Percentiles rank a stretch among this genome's conserved stretches.
Conservation (phyloP, 202 grass and related monocot genomes). For the Musa balbisiana region DNA sequence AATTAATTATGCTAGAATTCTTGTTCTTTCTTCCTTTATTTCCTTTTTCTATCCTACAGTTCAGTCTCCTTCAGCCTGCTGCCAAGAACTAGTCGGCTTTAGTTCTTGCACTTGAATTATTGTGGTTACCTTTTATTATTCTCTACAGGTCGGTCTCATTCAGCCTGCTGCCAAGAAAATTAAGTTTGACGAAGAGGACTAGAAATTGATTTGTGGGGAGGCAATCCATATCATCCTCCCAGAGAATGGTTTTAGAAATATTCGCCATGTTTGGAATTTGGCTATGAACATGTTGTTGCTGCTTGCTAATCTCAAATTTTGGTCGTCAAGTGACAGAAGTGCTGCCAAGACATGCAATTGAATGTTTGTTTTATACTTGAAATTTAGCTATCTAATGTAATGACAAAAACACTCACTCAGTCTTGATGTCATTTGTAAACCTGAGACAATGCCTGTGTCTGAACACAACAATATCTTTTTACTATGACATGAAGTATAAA, state of each 20-base stretch:
- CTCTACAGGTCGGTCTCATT: conserved; percentile 49
- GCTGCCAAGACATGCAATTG: too few species aligned
- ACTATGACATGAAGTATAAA: too few species aligned
- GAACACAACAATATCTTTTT: too few species aligned
- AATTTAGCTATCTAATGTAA: too few species aligned
- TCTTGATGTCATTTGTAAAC: too few species aligned
- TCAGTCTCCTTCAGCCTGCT: conserved; percentile 43
- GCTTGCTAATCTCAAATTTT: not conserved
- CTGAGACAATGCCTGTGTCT: too few species aligned
- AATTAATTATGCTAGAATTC: not conserved
- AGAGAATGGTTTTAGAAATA: not conserved
- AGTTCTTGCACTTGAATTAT: not conserved
- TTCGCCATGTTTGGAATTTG: not conserved
- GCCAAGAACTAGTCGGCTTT: conserved; percentile 36
- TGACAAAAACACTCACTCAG: too few species aligned
- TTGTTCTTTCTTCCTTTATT: not conserved
- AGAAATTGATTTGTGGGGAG: not conserved
- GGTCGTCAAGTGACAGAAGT: not conserved
- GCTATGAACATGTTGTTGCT: not conserved
- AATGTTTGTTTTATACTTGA: not conserved
- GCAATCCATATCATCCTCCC: not conserved
- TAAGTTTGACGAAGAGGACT: conserved; percentile 59
- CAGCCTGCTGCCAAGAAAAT: conserved; percentile 65
- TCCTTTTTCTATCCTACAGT: conserved; percentile 24
- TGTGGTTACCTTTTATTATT: not conserved